These are phyloP conservation scores for Tilletiopsis washingtonensis DNA, from an alignment of 1,284 basidiomycete genomes.

Conservation along the genomic window DNA sequence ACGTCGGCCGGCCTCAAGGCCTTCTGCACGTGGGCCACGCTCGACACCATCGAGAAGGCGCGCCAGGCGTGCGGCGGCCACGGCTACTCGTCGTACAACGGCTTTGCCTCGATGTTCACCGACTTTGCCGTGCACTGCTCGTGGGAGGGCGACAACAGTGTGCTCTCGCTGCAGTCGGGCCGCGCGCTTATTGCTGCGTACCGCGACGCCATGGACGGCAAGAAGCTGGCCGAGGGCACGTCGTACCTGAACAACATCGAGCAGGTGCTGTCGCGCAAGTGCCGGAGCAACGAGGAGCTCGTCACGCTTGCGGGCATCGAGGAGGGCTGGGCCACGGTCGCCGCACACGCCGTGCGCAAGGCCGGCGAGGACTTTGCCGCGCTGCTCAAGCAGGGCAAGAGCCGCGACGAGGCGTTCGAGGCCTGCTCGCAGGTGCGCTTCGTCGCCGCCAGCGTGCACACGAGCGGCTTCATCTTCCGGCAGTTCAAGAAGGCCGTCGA, in stretches of 20 bases:
- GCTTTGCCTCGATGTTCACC: constrained; percentile 53
- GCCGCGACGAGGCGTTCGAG: constrained; percentile 54
- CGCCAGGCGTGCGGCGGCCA: constrained; percentile 56
- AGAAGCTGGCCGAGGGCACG: constrained; percentile 48
- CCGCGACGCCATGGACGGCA: constrained; percentile 51
- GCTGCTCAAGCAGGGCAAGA: constrained; percentile 50
- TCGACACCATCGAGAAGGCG: constrained; percentile 56
- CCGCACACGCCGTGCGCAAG: constrained; percentile 55
- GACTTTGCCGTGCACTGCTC: constrained; percentile 51
- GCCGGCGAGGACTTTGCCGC: constrained; percentile 52
- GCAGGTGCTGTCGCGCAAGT: constrained; percentile 49
- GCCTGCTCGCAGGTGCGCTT: constrained; percentile 54
- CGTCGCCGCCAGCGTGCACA: constrained; percentile 53
- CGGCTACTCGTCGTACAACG: constrained; percentile 56
- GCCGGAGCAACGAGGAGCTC: constrained; percentile 46
- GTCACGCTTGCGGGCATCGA: constrained; percentile 52
- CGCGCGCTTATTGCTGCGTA: constrained; percentile 53
- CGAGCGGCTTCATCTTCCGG: constrained; percentile 46
- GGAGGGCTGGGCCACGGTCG: constrained; percentile 52
- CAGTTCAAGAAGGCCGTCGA: constrained; percentile 45
- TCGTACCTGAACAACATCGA: constrained; percentile 52
- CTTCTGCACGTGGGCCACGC: constrained; percentile 57
- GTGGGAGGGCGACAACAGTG: constrained; percentile 56
- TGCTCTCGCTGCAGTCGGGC: constrained; percentile 54
- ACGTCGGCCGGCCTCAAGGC: constrained; percentile 57